Percentiles rank a stretch among this genome's conserved stretches.
Evolutionary conservation across 2,329 filamentous ascomycete species (phyloP).

Genomic region (Bipolaris victoriae): DNA sequence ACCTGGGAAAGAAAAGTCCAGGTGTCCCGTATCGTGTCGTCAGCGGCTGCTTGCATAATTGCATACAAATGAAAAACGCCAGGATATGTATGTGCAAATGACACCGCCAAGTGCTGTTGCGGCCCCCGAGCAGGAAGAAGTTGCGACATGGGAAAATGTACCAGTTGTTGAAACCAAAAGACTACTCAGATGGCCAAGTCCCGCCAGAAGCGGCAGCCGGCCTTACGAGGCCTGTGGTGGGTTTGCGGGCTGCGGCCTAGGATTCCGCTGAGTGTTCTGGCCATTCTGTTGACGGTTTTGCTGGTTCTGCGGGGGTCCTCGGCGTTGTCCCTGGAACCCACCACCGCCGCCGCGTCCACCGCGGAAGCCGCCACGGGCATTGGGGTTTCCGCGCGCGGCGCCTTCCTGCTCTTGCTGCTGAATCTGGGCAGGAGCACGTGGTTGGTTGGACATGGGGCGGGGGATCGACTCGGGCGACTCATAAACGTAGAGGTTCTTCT

Average conservation of each 20-base stretch:
- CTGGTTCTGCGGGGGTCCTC: constrained; percentile 36
- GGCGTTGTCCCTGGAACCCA: constrained; percentile 41
- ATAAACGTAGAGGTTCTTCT: constrained; percentile 98
- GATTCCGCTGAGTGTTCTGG: constrained; percentile 43
- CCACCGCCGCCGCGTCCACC: constrained; percentile 47
- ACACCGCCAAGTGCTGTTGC: constrained; percentile 28
- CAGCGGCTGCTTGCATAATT: constrained; percentile 39
- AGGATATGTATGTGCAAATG: constrained; percentile 36
- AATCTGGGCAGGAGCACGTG: constrained; percentile 34
- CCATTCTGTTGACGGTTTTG: constrained; percentile 46
- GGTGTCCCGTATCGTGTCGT: constrained; percentile 47
- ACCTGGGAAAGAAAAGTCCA: constrained; percentile 37
- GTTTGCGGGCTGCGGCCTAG: constrained; percentile 41
- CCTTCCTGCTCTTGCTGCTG: constrained; percentile 41
- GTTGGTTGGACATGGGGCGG: constrained; percentile 70
- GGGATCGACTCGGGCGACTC: constrained; percentile 95
- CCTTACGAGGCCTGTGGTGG: constrained; percentile 37
- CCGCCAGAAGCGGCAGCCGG: background rate
- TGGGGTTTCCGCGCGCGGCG: constrained; percentile 27
- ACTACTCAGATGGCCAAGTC: constrained; percentile 38
- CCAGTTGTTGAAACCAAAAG: constrained; percentile 31
- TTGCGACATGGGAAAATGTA: constrained; percentile 35
- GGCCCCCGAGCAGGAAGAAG: constrained; percentile 40
- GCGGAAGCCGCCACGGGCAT: constrained; percentile 38
- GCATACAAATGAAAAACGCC: constrained; percentile 38